Evolutionary conservation across 257 asterid species (phyloP), one percentile per base, ranked within the genome.

Genomic region (Fraxinus pennsylvanica): DNA sequence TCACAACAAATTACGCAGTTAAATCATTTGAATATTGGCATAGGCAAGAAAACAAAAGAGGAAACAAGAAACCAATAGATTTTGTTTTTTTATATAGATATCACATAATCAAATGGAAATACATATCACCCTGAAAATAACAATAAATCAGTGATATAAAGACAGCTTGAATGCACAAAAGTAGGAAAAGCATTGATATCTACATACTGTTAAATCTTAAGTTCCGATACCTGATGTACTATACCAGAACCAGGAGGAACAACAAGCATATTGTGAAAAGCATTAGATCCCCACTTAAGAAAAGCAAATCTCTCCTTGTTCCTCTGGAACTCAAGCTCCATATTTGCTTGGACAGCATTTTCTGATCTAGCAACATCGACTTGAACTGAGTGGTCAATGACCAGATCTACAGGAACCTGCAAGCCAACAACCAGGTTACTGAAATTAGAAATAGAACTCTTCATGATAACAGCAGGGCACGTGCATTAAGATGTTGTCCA

Each of bases 201-300:
- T 19, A 19, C 9, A 47, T 57, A 72, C 63, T 52, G 57, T 77
- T 54, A n/a, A 54, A 14, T 25, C 72, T 83, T 69, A 79, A 36
- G 74, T 21, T 74, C 54, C 74, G 57, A 73, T 89, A 92, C 99
- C 97, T 92, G 97, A 87, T 92, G 97, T 50, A 94, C 99, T 33
- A 94, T 92, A 83, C 99, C 99, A 81, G 99, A 95, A 12, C 98
- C 99, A 9, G 99, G 99, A 8, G 99, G 99, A 78, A 95, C 99
- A 81, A 92, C 99, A 80, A 94, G 99, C 97, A 94, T 95, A 80
- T 95, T 95, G 14, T 85, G 93, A 83, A 95, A 95, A 85, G 98
- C 98, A 76, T 85, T 87, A 76, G 99, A 95, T 70, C 99, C 99
- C 99, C 99, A 95, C 85, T 92, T 95, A 43, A 95, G 97, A 84